phyloP scores from a whole-genome alignment of 306 rosid species.

The Oxytropis ochrocephala region DNA sequence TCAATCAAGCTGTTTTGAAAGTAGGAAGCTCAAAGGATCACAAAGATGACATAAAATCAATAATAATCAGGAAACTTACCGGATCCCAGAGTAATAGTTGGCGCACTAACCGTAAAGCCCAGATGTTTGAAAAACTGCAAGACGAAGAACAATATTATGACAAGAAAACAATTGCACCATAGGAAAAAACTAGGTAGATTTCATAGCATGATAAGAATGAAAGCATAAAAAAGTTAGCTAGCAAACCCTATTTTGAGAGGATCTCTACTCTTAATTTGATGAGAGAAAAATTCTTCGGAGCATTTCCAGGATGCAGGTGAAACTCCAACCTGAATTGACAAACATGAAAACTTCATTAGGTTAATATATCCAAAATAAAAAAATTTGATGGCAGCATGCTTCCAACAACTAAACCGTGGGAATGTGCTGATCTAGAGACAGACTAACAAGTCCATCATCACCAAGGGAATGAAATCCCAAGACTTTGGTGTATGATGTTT shows the following conservation, averaged over 20 bases:
- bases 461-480: conserved; percentile 2
- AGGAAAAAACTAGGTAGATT: not conserved
- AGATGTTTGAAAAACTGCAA: conserved; percentile 71
- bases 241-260: conserved; percentile 89
- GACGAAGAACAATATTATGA: conserved; percentile 11
- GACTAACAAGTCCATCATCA: not conserved
- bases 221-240: conserved; percentile 1
- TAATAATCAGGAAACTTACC: conserved; percentile 46
- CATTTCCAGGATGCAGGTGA: conserved; percentile 98
- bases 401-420: conserved; percentile 3
- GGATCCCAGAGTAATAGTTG: conserved; percentile 76
- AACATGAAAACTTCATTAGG: conserved; percentile 5
- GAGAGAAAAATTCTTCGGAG: conserved; percentile 83
- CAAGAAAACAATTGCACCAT: conserved; percentile 6
- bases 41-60: not conserved
- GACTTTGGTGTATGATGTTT: not conserved
- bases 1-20: not conserved
- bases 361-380: not conserved
- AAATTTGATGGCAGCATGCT: not conserved
- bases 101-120: conserved; percentile 85
- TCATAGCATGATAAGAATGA: not conserved
- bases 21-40: not conserved
- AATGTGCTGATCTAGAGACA: not conserved
- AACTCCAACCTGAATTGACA: conserved; percentile 48
- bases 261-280: conserved; percentile 77